These are phyloP conservation scores for Melaleuca alternifolia DNA, from an alignment of 345 rosid species.

Conservation along the genomic window DNA sequence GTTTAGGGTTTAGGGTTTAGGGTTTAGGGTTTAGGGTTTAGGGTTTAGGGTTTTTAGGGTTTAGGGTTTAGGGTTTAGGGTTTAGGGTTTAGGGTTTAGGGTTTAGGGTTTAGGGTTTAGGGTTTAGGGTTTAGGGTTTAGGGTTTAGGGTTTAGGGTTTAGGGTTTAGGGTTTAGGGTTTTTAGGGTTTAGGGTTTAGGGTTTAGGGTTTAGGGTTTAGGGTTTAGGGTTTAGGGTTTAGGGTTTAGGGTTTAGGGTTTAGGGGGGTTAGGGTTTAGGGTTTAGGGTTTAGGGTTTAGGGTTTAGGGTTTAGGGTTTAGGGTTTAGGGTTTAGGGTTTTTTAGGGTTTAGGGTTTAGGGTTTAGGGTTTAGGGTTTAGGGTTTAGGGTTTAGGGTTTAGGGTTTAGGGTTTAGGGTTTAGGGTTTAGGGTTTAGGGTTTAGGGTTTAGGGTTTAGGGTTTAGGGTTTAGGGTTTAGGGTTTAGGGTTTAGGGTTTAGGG, in stretches of 20 bases:
- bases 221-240: neutral
- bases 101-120: neutral
- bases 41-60: constrained; percentile 6
- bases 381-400: neutral
- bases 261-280: neutral
- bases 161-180: neutral
- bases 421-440: neutral
- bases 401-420: neutral
- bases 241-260: neutral
- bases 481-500: neutral
- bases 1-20: constrained; percentile 1
- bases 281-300: neutral
- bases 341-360: neutral
- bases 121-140: neutral
- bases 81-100: constrained; percentile 3
- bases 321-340: too few relatives aligned
- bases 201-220: neutral
- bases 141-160: neutral
- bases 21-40: constrained; percentile 4
- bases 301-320: neutral
- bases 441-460: neutral
- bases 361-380: neutral
- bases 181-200: neutral
- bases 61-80: constrained; percentile 4
- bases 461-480: neutral